Evolutionary conservation across 768 basidiomycete genomes (phyloP), one percentile per base, ranked within the genome.

Genomic region (Pleurotus eryngii): DNA sequence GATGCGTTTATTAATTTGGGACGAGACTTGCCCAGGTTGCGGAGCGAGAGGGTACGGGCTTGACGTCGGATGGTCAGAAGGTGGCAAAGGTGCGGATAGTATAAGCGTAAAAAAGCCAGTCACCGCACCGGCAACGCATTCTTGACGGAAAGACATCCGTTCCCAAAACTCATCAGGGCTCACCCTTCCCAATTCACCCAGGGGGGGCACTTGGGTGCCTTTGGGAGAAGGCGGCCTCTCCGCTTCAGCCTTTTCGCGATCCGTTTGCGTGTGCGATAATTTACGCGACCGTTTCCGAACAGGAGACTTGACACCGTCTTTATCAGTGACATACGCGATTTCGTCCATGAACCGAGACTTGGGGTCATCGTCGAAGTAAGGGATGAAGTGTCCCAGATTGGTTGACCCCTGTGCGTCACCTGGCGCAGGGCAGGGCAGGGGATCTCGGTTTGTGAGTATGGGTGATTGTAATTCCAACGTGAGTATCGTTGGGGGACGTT

Each of bases 291-390:
- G 82, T 68, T 92, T 89, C 55, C 79, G 76, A 56, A 75, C 75
- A 3, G 87, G 87, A 7, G 87, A 85, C 64, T 74, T 80, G 57
- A 87, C 69, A 1, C 76, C 78, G 45, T 81, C 81, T 55, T 74
- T 82, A 48, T 84, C 81, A 48, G 80, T 83, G 6, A 82, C 90
- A 61, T 82, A 86, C 42, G 88, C 91, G 53, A 98, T 84, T 71
- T 97, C 95, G 69, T 92, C 90, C 68, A 99, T 72, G 69, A 98
- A 98, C 15, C 97, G 83, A 56, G 90, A 85, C 71, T 98, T 98
- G 5, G 97, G 95, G 70, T 97, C 95, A 65, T 99, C 97, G n/a
- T 94, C 90, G 67, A 98, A 93, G 56, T 83, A 87, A 1, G 97
- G 97, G 18, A 99, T 87, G 51, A 82, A 81, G 55, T 85, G 80